Evolutionary conservation across 202 grass and related monocot genomes (phyloP).

Genomic region (Zizania palustris): DNA sequence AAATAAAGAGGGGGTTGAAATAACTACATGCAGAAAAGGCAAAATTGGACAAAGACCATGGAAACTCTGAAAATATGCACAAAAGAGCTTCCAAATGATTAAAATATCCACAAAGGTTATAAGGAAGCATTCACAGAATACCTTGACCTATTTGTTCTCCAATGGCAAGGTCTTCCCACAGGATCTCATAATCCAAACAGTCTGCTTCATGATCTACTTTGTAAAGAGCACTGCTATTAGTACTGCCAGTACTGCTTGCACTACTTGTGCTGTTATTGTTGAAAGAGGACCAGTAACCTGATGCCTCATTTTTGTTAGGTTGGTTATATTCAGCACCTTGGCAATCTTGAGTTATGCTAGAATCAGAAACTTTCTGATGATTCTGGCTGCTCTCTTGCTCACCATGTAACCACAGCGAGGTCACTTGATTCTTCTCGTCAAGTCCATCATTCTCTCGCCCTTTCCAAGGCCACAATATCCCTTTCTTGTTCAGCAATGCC

Average conservation of each 20-base stretch:
- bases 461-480: slow-evolving; percentile 94
- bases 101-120: neutral
- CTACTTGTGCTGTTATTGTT: slow-evolving; percentile 95
- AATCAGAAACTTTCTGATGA: slow-evolving; percentile 58
- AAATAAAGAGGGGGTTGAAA: neutral
- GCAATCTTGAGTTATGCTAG: slow-evolving; percentile 44
- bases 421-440: slow-evolving; percentile 61
- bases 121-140: slow-evolving; percentile 47
- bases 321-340: slow-evolving; percentile 52
- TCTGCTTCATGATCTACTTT: slow-evolving; percentile 85
- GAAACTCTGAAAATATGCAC: slow-evolving; percentile 25
- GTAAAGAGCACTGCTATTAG: slow-evolving; percentile 75
- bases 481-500: slow-evolving; percentile 77
- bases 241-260: slow-evolving; percentile 91
- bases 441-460: slow-evolving; percentile 61
- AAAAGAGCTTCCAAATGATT: slow-evolving; percentile 4
- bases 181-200: slow-evolving; percentile 97
- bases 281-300: slow-evolving; percentile 89
- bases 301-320: slow-evolving; percentile 61
- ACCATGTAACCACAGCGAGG: slow-evolving; percentile 68
- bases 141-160: slow-evolving; percentile 98
- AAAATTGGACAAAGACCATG: slow-evolving; percentile 3
- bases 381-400: slow-evolving; percentile 60
- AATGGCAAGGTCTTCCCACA: slow-evolving; percentile 96
- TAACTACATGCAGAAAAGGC: neutral